Evolutionary conservation across 2,329 filamentous ascomycete genomes (phyloP), one percentile per base, ranked within the genome.

Genomic region (Talaromyces piceae): DNA sequence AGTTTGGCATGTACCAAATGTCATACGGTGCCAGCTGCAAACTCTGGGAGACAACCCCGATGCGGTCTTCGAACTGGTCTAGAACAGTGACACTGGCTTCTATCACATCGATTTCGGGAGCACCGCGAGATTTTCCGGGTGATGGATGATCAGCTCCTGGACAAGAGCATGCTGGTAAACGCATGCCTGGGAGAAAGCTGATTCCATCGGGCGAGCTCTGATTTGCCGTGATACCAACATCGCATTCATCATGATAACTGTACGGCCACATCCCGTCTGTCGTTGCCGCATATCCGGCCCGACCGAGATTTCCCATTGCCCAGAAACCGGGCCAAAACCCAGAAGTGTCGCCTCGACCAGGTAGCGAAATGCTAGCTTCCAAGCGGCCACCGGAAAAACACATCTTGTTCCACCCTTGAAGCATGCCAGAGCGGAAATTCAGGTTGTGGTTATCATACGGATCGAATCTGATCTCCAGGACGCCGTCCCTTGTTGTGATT

Each of bases 311-410:
- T 4, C 84, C 84, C 82, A 88, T 86, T 0, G 83, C 76, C 84
- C 84, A 88, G 66, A 87, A 85, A 66, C 84, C 84, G 39, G 84
- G 84, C 84, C 84, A 88, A 67, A 87, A 84, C 52, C 84, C 84
- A 50, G 80, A 76, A 12, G 81, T 77, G 56, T 86, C 81, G 43
- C 84, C 84, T 44, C 74, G 69, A 13, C 84, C 84, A 12, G 84
- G 84, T 5, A 88, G 71, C 3, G 84, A 87, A 48, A 87, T 81
- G 60, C 81, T 84, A 18, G 83, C 83, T 68, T 88, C 84, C 12
- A 88, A 62, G 45, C 83, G 77, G 3, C 84, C 84, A 27, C 83
- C 83, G 54, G 84, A 86, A 71, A 87, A 87, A 66, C 84, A 86
- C 50, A 87, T 63, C 62, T 86, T 80, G 64, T 87, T 87, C 84